Conservation (phyloP, 2,329 filamentous ascomycete genomes). For the Botryotinia convoluta region DNA sequence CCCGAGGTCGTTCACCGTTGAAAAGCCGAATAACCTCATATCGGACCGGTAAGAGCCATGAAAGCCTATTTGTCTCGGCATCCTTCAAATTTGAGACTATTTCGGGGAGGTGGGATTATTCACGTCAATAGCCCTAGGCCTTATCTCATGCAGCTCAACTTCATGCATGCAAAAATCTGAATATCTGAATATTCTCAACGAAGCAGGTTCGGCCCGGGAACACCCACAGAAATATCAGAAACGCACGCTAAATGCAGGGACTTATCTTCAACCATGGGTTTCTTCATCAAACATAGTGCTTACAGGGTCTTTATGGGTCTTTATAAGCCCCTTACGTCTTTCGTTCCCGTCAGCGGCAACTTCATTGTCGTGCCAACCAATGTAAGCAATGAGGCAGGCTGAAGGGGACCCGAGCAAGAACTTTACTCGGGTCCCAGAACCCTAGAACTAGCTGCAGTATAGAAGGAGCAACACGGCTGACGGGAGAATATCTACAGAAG, state of each 20-base stretch:
- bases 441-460: not conserved
- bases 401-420: not conserved
- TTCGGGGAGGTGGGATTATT: not conserved
- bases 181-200: not conserved
- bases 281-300: not conserved
- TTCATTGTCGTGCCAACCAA: conserved; percentile 10
- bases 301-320: not conserved
- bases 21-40: not conserved
- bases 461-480: conserved; percentile 3
- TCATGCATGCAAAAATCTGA: conserved; percentile 3
- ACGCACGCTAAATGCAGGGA: conserved; percentile 1
- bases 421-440: not conserved
- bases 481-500: not conserved
- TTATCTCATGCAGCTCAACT: not conserved
- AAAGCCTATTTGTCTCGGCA: not conserved
- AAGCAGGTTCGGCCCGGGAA: not conserved
- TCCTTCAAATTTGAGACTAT: not conserved
- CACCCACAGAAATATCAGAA: not conserved
- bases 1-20: not conserved
- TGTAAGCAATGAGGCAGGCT: conserved; percentile 9
- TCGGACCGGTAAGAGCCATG: not conserved
- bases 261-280: not conserved
- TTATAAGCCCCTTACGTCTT: not conserved
- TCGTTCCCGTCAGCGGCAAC: not conserved
- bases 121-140: not conserved